Evolutionary conservation across 257 asterid genomes (phyloP), one percentile per base, ranked within the genome.

Genomic region (Penstemon davidsonii): DNA sequence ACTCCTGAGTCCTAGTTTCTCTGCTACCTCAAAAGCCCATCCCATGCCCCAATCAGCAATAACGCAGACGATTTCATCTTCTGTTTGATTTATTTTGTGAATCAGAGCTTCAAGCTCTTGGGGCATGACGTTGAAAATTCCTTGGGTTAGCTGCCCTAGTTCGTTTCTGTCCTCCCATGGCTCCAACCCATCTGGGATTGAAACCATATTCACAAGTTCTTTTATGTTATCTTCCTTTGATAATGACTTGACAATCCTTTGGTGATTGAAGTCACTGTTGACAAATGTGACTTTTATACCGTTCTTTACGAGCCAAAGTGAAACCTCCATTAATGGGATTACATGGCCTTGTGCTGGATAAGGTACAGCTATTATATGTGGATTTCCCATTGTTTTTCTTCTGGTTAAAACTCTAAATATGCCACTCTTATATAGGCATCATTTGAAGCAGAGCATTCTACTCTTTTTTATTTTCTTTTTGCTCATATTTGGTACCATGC

Each of bases 341-440:
- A 86, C 87, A 79, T 81, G 92, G 25, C 89, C 89, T 71, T 84
- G 93, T 61, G 86, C 90, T 51, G 93, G 90, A 68, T 66, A 82
- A 33, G 94, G 85, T 5, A 84, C 25, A 1, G 76, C 85, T 10
- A 84, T 18, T 54, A 84, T 78, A 69, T 87, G 94, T 51, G 84
- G 80, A 42, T 43, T 80, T 10, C 75, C 74, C 87, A 33, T 54
- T 70, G 68, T 66, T 41, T 37, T 57, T 33, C 10, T 19, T 63
- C 56, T 63, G 42, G 56, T 63, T 50, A 18, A 3, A 4, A 38
- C 36, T 49, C 36, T 13, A 38, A n/a, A 39, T 15, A 0, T 4
- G 37, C 64, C 10, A 38, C 64, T 59, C 18, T 33, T 37, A 10
- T 59, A 59, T 59, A 59, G 62, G 64, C 36, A 38, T 15, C 62